phyloP scores from a whole-genome alignment of 2,329 filamentous ascomycete genomes.

The Ilyonectria mors-panacis region DNA sequence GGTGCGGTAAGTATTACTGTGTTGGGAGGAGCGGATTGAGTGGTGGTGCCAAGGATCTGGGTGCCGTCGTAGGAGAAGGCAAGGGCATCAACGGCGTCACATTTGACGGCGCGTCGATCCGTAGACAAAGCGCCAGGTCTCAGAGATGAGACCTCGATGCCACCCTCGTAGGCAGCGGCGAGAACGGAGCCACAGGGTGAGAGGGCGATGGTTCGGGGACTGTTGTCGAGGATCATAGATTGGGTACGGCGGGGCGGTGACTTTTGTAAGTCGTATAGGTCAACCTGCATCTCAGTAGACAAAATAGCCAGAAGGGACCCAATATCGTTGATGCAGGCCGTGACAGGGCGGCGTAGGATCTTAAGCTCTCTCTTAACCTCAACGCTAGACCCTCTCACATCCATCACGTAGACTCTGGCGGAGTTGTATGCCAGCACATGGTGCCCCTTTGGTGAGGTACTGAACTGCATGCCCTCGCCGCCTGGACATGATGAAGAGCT shows the following conservation, averaged over 20 bases:
- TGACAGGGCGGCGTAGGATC: conserved; percentile 80
- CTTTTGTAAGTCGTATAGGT: conserved; percentile 82
- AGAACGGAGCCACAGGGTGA: conserved; percentile 87
- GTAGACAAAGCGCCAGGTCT: conserved; percentile 73
- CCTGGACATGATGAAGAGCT: conserved; percentile 87
- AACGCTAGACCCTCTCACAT: conserved; percentile 73
- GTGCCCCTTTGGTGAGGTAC: conserved; percentile 81
- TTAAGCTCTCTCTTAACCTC: conserved; percentile 83
- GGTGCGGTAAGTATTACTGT: conserved; percentile 85
- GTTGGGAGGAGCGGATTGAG: conserved; percentile 74
- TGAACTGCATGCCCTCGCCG: conserved; percentile 89
- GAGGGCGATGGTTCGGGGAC: conserved; percentile 82
- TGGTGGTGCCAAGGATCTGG: conserved; percentile 83
- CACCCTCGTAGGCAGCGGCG: conserved; percentile 87
- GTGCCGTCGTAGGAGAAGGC: conserved; percentile 84
- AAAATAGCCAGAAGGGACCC: conserved; percentile 83
- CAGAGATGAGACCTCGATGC: conserved; percentile 89
- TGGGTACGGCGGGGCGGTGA: conserved; percentile 79
- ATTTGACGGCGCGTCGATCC: conserved; percentile 83
- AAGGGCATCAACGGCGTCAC: conserved; percentile 80
- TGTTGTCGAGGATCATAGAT: conserved; percentile 83
- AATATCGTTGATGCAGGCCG: conserved; percentile 85
- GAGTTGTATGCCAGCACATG: conserved; percentile 87
- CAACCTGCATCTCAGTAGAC: conserved; percentile 86
- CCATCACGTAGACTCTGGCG: conserved; percentile 85